Evolutionary conservation across 805 yeast species (phyloP).

Genomic region (Candida tallmaniae): DNA sequence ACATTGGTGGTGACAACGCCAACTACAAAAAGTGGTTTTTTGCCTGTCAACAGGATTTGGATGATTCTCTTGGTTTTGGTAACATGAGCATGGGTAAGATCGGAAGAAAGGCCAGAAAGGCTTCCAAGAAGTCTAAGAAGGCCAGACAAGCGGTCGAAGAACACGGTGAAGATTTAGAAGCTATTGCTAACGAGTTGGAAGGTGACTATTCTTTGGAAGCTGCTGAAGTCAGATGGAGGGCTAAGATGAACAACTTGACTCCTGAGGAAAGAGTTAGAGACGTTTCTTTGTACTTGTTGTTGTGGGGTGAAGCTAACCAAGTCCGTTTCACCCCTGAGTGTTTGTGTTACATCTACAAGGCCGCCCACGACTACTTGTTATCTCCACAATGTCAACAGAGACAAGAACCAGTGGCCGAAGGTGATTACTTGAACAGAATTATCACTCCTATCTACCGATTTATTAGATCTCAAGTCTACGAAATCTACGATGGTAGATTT

Average conservation of each 20-base stretch:
- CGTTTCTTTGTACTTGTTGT: conserved; percentile 64
- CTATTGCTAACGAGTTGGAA: conserved; percentile 64
- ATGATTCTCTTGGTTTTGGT: conserved; percentile 78
- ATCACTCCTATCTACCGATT: conserved; percentile 86
- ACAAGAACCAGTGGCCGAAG: conserved; percentile 77
- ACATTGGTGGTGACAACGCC: conserved; percentile 84
- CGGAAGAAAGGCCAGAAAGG: conserved; percentile 75
- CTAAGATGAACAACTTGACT: conserved; percentile 64
- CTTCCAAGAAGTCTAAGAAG: conserved; percentile 75
- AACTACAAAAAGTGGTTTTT: conserved; percentile 86
- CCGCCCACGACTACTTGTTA: conserved; percentile 83
- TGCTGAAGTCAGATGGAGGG: conserved; percentile 86
- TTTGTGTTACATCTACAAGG: conserved; percentile 90
- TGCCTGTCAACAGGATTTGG: conserved; percentile 84
- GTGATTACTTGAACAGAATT: conserved; percentile 87
- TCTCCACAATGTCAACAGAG: conserved; percentile 91
- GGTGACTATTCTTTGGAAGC: conserved; percentile 80
- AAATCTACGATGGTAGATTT: conserved; percentile 74
- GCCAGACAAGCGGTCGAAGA: conserved; percentile 66
- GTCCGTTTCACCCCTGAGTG: conserved; percentile 91
- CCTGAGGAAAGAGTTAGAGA: conserved; percentile 82
- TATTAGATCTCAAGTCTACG: conserved; percentile 78
- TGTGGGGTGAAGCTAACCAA: conserved; percentile 92
- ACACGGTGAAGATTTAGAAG: conserved; percentile 55
- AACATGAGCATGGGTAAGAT: conserved; percentile 75